Evolutionary conservation across 2,329 filamentous ascomycete genomes (phyloP).

Genomic region (Trichophyton rubrum): DNA sequence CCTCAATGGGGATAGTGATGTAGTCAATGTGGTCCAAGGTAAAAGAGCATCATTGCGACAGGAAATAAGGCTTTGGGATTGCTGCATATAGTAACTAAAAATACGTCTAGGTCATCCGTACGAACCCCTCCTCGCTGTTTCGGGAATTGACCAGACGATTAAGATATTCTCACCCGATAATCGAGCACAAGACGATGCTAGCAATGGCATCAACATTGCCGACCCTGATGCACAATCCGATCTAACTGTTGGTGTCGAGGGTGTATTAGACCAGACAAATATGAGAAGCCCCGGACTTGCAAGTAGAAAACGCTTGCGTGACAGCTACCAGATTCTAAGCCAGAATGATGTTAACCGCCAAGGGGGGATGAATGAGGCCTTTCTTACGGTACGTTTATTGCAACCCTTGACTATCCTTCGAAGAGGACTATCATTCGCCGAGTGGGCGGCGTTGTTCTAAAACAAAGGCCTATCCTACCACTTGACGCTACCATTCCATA

Average conservation of each 20-base stretch:
- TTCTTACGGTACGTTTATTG: constrained; percentile 39
- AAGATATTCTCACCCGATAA: constrained; percentile 55
- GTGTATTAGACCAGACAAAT: constrained; percentile 16
- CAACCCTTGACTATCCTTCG: constrained; percentile 15
- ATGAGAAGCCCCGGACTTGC: constrained; percentile 34
- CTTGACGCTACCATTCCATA: not conserved
- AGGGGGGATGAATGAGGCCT: constrained; percentile 46
- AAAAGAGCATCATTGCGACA: constrained; percentile 6
- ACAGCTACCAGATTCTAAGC: constrained; percentile 49
- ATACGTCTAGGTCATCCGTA: constrained; percentile 46
- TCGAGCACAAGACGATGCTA: constrained; percentile 44
- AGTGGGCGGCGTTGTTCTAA: constrained; percentile 16
- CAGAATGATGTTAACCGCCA: constrained; percentile 50
- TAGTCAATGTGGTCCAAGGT: constrained; percentile 58
- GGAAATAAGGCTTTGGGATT: not conserved
- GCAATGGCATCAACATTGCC: constrained; percentile 45
- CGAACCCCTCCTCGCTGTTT: constrained; percentile 53
- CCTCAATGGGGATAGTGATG: constrained; percentile 53
- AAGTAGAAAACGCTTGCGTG: constrained; percentile 47
- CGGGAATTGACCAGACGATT: constrained; percentile 55
- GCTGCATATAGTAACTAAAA: not conserved
- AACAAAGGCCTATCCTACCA: not conserved
- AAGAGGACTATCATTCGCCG: constrained; percentile 16
- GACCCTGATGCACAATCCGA: constrained; percentile 34
- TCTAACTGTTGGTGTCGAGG: constrained; percentile 18